Percentiles rank a stretch among this genome's conserved stretches.
Evolutionary conservation across 305 asterid genomes (phyloP).

Genomic region (Rubia balearica): DNA sequence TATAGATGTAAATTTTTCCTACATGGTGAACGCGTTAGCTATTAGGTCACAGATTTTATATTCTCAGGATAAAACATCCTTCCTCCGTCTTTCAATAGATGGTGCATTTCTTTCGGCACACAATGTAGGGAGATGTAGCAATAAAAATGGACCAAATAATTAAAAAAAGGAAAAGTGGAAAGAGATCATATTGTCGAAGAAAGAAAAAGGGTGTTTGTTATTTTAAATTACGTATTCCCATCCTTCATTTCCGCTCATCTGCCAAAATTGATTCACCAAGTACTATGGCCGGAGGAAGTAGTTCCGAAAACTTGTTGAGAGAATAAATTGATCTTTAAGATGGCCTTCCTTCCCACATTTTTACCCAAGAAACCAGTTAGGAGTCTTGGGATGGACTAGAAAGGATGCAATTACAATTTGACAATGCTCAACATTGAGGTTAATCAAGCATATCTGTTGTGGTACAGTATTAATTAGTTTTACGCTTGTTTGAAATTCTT

Average conservation of each 20-base stretch:
- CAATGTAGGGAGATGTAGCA: background rate
- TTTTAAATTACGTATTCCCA: background rate
- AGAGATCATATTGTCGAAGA: background rate
- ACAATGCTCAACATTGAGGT: background rate
- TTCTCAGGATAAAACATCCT: background rate
- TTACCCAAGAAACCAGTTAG: background rate
- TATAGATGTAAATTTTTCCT: background rate
- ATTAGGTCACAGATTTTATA: background rate
- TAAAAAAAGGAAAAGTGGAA: background rate
- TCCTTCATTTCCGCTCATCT: background rate
- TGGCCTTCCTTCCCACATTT: background rate
- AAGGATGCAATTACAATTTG: background rate
- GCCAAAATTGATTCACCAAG: background rate
- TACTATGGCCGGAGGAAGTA: background rate
- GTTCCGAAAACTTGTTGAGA: background rate
- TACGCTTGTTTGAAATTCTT: background rate
- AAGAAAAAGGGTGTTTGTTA: background rate
- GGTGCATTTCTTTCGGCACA: background rate
- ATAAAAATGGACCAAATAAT: background rate
- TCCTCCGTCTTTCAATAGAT: background rate
- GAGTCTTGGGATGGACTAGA: background rate
- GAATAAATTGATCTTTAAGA: background rate
- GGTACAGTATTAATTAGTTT: background rate
- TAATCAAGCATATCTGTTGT: background rate
- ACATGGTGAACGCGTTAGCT: background rate